Percentiles rank a stretch among this genome's conserved stretches.
Evolutionary conservation across 1,284 basidiomycete species (phyloP).

Genomic region (Cutaneotrichosporon mucoides): DNA sequence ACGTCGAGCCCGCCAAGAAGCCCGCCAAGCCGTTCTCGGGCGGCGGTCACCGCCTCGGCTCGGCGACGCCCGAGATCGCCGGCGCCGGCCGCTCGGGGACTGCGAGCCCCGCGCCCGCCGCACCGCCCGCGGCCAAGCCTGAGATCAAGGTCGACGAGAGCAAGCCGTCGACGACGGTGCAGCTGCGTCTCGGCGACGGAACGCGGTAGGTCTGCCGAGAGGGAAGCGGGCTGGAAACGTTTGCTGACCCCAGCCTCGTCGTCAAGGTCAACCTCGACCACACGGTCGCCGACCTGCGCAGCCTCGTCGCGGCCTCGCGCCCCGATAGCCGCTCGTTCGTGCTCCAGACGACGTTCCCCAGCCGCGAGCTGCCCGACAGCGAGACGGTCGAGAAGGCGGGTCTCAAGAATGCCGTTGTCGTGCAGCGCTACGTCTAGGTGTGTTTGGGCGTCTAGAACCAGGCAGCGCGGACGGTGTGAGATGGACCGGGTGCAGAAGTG

Average conservation of each 20-base stretch:
- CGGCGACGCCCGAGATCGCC: conserved; percentile 5
- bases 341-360: conserved; percentile 82
- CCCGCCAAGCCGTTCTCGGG: conserved; percentile 62
- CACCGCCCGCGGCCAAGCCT: conserved; percentile 10
- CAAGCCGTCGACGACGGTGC: conserved; percentile 80
- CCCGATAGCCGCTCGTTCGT: conserved; percentile 72
- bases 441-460: no score
- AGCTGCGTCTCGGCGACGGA: conserved; percentile 86
- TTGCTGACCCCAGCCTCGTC: conserved; percentile 9
- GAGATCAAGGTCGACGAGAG: conserved; percentile 50
- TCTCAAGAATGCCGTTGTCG: conserved; percentile 75
- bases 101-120: conserved; percentile 19
- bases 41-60: conserved; percentile 74
- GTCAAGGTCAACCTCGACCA: conserved; percentile 83
- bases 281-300: conserved; percentile 79
- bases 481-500: no score
- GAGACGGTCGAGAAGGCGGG: conserved; percentile 71
- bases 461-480: not conserved
- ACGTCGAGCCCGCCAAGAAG: conserved; percentile 54
- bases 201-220: no score
- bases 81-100: not conserved
- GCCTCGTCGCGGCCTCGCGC: conserved; percentile 85
- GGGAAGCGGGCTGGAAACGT: no score
- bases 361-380: conserved; percentile 63
- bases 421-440: conserved; percentile 61